Conservation (phyloP, 352 stramenopile species). For the Globisporangium spiculum region DNA sequence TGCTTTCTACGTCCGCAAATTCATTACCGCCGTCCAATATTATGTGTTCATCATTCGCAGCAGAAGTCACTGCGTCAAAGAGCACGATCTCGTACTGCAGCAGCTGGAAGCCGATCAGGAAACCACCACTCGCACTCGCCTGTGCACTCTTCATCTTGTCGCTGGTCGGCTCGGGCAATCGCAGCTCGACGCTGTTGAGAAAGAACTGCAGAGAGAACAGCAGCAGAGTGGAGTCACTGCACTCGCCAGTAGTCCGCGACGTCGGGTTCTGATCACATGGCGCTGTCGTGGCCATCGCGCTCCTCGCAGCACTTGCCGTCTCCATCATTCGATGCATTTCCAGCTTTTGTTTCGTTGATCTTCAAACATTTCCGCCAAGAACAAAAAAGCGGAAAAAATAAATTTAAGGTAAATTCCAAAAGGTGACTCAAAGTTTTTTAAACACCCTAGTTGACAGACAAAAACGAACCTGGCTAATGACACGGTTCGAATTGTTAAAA, state of each 20-base stretch:
- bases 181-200: conserved; percentile 21
- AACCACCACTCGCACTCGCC: not conserved
- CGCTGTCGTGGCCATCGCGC: not conserved
- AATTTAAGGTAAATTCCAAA: too few species aligned
- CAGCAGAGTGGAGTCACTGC: conserved; percentile 14
- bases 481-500: too few species aligned
- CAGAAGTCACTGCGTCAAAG: conserved; percentile 24
- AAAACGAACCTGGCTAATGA: too few species aligned
- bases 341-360: too few species aligned
- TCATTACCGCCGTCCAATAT: not conserved
- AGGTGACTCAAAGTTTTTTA: too few species aligned
- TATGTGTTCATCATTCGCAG: not conserved
- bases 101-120: conserved; percentile 45
- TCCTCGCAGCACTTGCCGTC: not conserved
- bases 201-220: conserved; percentile 52
- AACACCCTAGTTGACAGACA: too few species aligned
- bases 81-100: conserved; percentile 52
- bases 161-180: not conserved
- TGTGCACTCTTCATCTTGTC: not conserved
- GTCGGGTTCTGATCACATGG: not conserved
- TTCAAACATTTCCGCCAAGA: too few species aligned
- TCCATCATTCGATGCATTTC: too few species aligned
- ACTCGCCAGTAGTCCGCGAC: not conserved
- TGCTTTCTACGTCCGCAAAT: not conserved
- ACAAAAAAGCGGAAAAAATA: too few species aligned